Evolutionary conservation across 2,329 filamentous ascomycete species (phyloP).

Genomic region (Colletotrichum eremochloae): DNA sequence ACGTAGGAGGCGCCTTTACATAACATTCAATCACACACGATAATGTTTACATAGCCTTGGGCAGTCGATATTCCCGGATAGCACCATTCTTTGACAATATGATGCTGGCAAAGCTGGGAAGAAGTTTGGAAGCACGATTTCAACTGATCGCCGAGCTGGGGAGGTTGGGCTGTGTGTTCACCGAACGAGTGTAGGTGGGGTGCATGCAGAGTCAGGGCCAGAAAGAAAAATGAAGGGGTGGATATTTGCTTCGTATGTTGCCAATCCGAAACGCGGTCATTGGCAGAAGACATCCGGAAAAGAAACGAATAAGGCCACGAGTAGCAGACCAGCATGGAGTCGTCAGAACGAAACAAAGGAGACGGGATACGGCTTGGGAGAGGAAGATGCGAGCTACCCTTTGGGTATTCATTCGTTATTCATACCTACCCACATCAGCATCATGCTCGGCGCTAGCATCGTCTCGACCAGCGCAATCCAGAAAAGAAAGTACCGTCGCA

Average conservation of each 20-base stretch:
- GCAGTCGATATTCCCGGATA: background rate
- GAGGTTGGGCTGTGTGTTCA: too few relatives aligned
- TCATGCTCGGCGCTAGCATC: too few relatives aligned
- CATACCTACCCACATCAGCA: background rate
- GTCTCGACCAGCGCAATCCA: too few relatives aligned
- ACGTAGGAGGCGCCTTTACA: background rate
- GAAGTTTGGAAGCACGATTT: too few relatives aligned
- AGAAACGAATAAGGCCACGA: background rate
- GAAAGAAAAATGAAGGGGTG: too few relatives aligned
- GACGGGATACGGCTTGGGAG: background rate
- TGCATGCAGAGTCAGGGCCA: too few relatives aligned
- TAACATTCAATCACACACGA: background rate
- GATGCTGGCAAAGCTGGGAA: too few relatives aligned
- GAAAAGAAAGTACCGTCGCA: too few relatives aligned
- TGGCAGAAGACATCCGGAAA: background rate
- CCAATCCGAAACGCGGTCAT: too few relatives aligned
- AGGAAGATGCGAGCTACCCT: background rate
- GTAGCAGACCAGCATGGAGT: background rate
- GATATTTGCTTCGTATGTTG: too few relatives aligned
- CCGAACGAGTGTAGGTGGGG: too few relatives aligned
- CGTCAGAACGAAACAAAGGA: background rate
- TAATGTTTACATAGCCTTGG: background rate
- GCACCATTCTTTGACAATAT: background rate
- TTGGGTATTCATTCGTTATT: background rate
- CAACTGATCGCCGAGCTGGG: too few relatives aligned